A percentile compares a stretch with the other conserved stretches of the same genome.
Evolutionary conservation across 2,329 filamentous ascomycete genomes (phyloP).

Genomic region (Fusarium oxysporum): DNA sequence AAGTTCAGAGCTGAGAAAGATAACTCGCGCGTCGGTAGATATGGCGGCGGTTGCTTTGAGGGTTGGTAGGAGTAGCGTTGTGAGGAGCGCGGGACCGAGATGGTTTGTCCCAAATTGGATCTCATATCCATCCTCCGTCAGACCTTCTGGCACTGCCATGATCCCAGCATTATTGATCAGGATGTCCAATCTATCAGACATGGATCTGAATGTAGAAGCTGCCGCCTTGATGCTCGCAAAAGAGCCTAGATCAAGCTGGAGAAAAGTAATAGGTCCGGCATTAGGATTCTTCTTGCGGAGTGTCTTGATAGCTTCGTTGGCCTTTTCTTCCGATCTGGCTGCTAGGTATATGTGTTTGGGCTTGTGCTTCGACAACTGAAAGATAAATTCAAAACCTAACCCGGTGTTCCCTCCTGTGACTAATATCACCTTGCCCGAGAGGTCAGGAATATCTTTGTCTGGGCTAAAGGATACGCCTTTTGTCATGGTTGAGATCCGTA

Average conservation of each 20-base stretch:
- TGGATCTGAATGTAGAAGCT: neutral
- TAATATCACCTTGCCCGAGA: neutral
- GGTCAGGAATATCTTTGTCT: neutral
- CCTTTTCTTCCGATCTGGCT: neutral
- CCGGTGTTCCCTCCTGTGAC: neutral
- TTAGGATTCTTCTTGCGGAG: neutral
- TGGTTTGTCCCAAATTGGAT: neutral
- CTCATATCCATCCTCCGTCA: neutral
- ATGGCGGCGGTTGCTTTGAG: neutral
- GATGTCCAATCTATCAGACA: neutral
- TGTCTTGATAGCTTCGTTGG: neutral
- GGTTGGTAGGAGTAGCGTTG: neutral
- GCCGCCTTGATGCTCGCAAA: neutral
- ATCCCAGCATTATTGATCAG: neutral
- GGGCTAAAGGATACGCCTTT: neutral
- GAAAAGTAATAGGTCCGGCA: accelerated
- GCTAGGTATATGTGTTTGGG: neutral
- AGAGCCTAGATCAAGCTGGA: neutral
- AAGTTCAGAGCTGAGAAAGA: neutral
- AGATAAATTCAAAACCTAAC: neutral
- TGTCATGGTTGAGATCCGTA: neutral
- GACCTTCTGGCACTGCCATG: neutral
- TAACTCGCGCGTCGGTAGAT: neutral
- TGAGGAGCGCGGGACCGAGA: neutral
- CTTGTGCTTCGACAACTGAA: neutral